Evolutionary conservation across 768 basidiomycete genomes (phyloP).

Genomic region (Amanita polypyramis): DNA sequence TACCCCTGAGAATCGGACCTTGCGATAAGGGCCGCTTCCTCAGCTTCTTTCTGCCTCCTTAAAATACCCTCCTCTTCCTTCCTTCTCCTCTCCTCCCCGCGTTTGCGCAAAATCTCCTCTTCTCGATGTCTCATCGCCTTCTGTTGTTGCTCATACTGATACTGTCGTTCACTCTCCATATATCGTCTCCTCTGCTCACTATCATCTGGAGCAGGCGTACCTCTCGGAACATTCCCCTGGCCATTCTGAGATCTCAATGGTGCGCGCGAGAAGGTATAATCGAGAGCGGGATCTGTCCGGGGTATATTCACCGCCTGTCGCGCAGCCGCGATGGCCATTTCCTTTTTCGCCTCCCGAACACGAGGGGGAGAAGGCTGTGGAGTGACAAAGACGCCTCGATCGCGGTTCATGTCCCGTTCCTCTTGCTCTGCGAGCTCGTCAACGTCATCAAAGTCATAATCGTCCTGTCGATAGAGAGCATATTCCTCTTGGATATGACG

Average conservation of each 20-base stretch:
- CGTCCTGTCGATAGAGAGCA: conserved; percentile 1
- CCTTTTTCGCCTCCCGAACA: conserved; percentile 2
- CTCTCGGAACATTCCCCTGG: neutral
- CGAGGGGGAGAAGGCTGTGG: conserved; percentile 5
- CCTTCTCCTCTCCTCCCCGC: conserved; percentile 25
- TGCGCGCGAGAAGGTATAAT: conserved; percentile 21
- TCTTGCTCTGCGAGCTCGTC: conserved; percentile 4
- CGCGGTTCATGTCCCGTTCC: neutral
- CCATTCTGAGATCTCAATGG: conserved; percentile 10
- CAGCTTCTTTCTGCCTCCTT: conserved; percentile 50
- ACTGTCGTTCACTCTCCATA: conserved; percentile 6
- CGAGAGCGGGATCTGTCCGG: conserved; percentile 11
- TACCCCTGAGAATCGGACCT: conserved; percentile 23
- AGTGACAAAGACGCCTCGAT: conserved; percentile 4
- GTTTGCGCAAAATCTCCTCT: conserved; percentile 31
- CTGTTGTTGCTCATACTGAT: conserved; percentile 23
- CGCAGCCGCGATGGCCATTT: conserved; percentile 12
- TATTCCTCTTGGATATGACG: conserved; percentile 6
- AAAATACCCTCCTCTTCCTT: conserved; percentile 44
- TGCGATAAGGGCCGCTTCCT: conserved; percentile 34
- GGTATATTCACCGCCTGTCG: conserved; percentile 12
- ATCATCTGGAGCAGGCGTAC: neutral
- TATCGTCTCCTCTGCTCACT: conserved; percentile 1
- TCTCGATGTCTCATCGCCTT: conserved; percentile 35
- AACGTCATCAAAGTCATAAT: conserved; percentile 2